Evolutionary conservation across 345 rosid species (phyloP).

Genomic region (Eucalyptus erythrocorys): DNA sequence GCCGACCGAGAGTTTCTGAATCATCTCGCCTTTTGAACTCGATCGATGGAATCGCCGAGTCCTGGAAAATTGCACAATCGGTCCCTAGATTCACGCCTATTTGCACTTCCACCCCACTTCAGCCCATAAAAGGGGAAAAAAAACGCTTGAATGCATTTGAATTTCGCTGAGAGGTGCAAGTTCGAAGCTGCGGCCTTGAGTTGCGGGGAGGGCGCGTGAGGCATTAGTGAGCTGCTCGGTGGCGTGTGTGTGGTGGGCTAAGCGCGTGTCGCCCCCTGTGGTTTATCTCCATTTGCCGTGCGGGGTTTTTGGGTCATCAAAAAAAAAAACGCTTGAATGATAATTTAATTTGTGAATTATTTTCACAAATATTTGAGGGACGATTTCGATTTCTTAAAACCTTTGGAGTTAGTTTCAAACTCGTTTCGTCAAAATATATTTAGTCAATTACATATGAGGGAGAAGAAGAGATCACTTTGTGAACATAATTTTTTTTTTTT

Average conservation of each 20-base stretch:
- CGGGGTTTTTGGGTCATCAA: too few species aligned
- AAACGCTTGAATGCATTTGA: too few species aligned
- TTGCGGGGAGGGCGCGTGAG: too few species aligned
- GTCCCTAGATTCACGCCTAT: not conserved
- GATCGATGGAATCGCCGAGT: not conserved
- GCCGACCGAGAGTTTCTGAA: not conserved
- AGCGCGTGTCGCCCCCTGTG: too few species aligned
- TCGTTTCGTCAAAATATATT: accelerated
- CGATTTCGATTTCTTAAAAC: not conserved
- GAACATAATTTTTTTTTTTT: not conserved
- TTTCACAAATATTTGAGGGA: not conserved
- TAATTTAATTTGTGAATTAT: too few species aligned
- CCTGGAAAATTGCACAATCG: not conserved
- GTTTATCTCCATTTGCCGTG: too few species aligned
- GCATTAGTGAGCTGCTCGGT: too few species aligned
- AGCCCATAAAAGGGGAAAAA: too few species aligned
- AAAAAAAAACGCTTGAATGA: not conserved
- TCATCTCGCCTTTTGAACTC: not conserved
- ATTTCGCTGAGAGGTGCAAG: too few species aligned
- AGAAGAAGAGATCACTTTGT: not conserved
- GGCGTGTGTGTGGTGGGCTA: too few species aligned
- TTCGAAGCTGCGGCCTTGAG: too few species aligned
- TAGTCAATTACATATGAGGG: accelerated
- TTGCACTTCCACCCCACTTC: not conserved
- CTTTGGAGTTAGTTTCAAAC: not conserved